These are phyloP conservation scores for Aureobasidium sp. DNA, from an alignment of 2,329 filamentous ascomycete species.

Conservation along the genomic window DNA sequence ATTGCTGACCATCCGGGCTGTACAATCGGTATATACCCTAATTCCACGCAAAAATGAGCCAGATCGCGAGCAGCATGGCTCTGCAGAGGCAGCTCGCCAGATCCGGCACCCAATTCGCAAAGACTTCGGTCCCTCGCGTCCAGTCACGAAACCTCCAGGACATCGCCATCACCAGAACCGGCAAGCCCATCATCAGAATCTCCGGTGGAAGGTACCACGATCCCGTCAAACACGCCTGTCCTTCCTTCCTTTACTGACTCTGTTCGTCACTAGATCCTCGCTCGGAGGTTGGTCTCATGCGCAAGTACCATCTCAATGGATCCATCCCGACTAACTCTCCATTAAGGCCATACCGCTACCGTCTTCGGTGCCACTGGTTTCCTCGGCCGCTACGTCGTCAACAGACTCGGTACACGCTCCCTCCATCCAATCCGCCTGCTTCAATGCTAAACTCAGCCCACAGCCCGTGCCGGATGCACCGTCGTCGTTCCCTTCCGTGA, in stretches of 20 bases:
- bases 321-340: conserved; percentile 24
- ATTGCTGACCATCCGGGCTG: conserved; percentile 5
- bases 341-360: conserved; percentile 80
- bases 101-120: conserved; percentile 20
- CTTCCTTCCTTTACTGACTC: conserved; percentile 6
- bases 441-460: conserved; percentile 13
- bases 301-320: conserved; percentile 14
- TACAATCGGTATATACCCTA: neutral
- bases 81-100: conserved; percentile 27
- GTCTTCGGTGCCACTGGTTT: conserved; percentile 97
- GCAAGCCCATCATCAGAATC: conserved; percentile 84
- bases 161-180: conserved; percentile 87
- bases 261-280: conserved; percentile 53
- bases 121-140: conserved; percentile 23
- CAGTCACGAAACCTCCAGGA: conserved; percentile 56
- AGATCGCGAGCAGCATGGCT: conserved; percentile 19
- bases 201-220: conserved; percentile 71
- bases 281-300: conserved; percentile 60
- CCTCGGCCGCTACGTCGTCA: conserved; percentile 94
- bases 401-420: conserved; percentile 61
- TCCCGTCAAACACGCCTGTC: neutral
- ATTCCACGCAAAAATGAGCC: conserved; percentile 7
- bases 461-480: conserved; percentile 87
- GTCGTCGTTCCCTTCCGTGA: conserved; percentile 91
- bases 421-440: neutral